Conservation (phyloP, 257 asterid genomes). For the Cordia subcordata region DNA sequence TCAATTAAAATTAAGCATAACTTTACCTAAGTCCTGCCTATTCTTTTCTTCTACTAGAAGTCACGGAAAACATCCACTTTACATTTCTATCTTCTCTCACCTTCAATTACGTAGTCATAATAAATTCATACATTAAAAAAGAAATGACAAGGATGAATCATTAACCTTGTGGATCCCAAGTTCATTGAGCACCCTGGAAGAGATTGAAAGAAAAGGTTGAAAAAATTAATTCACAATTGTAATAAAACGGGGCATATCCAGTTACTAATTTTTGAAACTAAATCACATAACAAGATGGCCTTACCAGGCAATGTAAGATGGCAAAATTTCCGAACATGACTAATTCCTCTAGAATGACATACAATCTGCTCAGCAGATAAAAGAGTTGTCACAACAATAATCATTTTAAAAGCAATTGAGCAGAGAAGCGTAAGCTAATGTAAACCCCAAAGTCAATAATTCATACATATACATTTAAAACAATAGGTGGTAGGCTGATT, state of each 20-base stretch:
- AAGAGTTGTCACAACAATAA: neutral
- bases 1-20: too few species aligned
- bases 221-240: neutral
- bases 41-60: too few species aligned
- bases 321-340: constrained; percentile 42
- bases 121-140: neutral
- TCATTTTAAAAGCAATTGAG: neutral
- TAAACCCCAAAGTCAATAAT: neutral
- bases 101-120: neutral
- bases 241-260: neutral
- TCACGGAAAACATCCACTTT: too few species aligned
- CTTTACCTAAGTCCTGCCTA: too few species aligned
- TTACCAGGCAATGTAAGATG: constrained; percentile 52
- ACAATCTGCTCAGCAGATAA: constrained; percentile 35
- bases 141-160: neutral
- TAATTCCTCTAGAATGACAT: constrained; percentile 24
- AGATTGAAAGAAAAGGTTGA: neutral
- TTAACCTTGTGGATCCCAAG: constrained; percentile 51
- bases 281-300: neutral
- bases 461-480: neutral
- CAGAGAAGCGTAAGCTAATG: neutral
- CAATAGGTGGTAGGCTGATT: too few species aligned
- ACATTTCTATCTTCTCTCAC: too few species aligned
- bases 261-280: neutral
- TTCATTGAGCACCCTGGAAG: constrained; percentile 40